Evolutionary conservation across 1,284 basidiomycete species (phyloP), one percentile per base, ranked within the genome.

Genomic region (Ceratobasidium theobromae): DNA sequence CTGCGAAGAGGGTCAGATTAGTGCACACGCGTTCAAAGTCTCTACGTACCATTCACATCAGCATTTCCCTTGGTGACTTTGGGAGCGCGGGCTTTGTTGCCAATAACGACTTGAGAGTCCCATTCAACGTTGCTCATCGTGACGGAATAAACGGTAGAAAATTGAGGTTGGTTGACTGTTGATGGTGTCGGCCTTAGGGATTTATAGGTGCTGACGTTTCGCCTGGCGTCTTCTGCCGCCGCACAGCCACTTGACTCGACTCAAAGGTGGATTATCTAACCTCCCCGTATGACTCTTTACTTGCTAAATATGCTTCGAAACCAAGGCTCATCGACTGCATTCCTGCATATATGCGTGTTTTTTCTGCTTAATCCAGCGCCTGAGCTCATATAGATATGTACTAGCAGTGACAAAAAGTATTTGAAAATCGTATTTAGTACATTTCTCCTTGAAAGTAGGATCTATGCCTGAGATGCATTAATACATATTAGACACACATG

Each of bases 61-160:
- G 85, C 79, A 51, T 83, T 75, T 67, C 83, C 89, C 75, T 84
- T 86, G 40, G 88, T 78, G 67, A 91, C 88, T 74, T 87, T 88
- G 14, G 88, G 81, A 4, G 82, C 82, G 69, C 85, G 83, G 69
- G 83, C 82, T 74, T 86, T 92, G 73, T 74, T 81, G 68, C 93
- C 93, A 71, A 95, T 93, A 71, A 94, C 87, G 65, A 79, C 78
- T 75, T 89, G 88, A 72, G 75, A 76, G 69, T 92, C 88, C 88
- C 87, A 89, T 43, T 91, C 86, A 21, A 30, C 25, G 35, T 58
- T 30, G 55, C 38, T 43, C 55, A 58, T 58, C 16, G 35, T 38
- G 35, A 38, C 16, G 35, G 35, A 16, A 38, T 8, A 38, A 38
- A 38, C n/a, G n/a, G n/a, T n/a, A n/a, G 35, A 28, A 30, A 32